Evolutionary conservation across 495 filamentous ascomycete species (phyloP).

Genomic region (Trypethelium eluteriae): DNA sequence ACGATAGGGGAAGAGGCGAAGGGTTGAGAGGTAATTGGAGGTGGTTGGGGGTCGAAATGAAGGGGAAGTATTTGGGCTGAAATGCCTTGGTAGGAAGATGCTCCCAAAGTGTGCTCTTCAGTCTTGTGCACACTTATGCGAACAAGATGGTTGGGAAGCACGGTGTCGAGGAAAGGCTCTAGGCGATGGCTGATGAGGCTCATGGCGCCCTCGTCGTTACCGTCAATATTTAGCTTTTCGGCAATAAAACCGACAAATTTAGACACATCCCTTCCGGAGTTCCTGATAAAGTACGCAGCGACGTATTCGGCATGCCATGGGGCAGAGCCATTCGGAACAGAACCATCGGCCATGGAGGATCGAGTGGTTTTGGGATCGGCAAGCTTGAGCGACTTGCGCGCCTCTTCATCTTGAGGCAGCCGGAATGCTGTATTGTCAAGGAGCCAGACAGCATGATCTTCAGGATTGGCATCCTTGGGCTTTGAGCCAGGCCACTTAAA

Average conservation of each 20-base stretch:
- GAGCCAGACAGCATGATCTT: slow-evolving; percentile 70
- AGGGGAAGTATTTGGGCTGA: slow-evolving; percentile 49
- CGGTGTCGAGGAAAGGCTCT: slow-evolving; percentile 65
- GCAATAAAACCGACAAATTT: slow-evolving; percentile 63
- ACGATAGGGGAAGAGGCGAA: slow-evolving; percentile 13
- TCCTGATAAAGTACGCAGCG: slow-evolving; percentile 65
- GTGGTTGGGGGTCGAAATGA: slow-evolving; percentile 23
- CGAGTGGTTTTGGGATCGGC: slow-evolving; percentile 17
- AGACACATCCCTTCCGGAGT: slow-evolving; percentile 57
- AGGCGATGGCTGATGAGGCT: slow-evolving; percentile 64
- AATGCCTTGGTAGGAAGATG: slow-evolving; percentile 63
- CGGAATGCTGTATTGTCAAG: slow-evolving; percentile 84
- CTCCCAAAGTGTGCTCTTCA: slow-evolving; percentile 51
- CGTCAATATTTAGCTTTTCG: slow-evolving; percentile 57
- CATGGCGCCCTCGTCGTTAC: slow-evolving; percentile 50
- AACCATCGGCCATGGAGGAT: slow-evolving; percentile 3
- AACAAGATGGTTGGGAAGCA: slow-evolving; percentile 60
- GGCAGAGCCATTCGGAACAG: slow-evolving; percentile 21
- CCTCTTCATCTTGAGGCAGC: slow-evolving; percentile 23
- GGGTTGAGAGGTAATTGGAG: slow-evolving; percentile 1
- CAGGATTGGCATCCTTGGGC: slow-evolving; percentile 35
- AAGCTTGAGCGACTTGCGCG: not conserved
- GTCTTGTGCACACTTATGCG: slow-evolving; percentile 47
- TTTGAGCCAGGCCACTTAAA: slow-evolving; percentile 21
- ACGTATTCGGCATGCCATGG: slow-evolving; percentile 75